Percentiles rank a stretch among this genome's conserved stretches.
Evolutionary conservation across 2,329 filamentous ascomycete genomes (phyloP).

Genomic region (Calonectria leucothoes): DNA sequence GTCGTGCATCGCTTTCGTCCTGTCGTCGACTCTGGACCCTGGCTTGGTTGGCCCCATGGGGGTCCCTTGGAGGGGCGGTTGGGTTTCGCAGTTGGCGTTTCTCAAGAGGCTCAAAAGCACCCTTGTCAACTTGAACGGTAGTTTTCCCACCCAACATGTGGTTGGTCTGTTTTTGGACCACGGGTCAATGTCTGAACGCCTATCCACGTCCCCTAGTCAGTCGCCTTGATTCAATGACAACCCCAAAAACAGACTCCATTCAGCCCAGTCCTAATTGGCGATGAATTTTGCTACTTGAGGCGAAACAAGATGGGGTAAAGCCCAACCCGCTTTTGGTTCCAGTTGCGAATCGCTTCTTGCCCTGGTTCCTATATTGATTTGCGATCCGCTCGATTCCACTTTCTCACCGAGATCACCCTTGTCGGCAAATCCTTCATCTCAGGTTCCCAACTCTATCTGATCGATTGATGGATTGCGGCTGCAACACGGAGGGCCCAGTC

Average conservation of each 20-base stretch:
- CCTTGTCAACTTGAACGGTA: slow-evolving; percentile 36
- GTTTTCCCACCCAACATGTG: slow-evolving; percentile 39
- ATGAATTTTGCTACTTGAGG: neutral
- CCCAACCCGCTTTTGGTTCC: neutral
- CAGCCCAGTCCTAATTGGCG: neutral
- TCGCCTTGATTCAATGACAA: slow-evolving; percentile 21
- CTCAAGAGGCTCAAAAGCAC: slow-evolving; percentile 30
- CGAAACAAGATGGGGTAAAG: neutral
- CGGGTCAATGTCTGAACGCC: slow-evolving; percentile 1
- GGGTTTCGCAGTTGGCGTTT: slow-evolving; percentile 18
- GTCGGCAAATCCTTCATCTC: neutral
- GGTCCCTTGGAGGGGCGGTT: slow-evolving; percentile 8
- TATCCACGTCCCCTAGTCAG: slow-evolving; percentile 15
- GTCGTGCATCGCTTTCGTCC: neutral
- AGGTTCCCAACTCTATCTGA: slow-evolving; percentile 17
- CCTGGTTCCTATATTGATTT: neutral
- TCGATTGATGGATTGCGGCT: slow-evolving; percentile 10
- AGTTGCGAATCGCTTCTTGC: neutral
- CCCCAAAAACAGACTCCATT: slow-evolving; percentile 2
- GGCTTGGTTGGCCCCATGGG: neutral
- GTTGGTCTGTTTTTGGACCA: slow-evolving; percentile 31
- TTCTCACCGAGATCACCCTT: neutral
- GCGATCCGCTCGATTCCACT: neutral
- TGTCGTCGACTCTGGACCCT: neutral
- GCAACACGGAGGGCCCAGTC: slow-evolving; percentile 8